Evolutionary conservation across 768 basidiomycete species (phyloP).

Genomic region (Tricholoma sp.): DNA sequence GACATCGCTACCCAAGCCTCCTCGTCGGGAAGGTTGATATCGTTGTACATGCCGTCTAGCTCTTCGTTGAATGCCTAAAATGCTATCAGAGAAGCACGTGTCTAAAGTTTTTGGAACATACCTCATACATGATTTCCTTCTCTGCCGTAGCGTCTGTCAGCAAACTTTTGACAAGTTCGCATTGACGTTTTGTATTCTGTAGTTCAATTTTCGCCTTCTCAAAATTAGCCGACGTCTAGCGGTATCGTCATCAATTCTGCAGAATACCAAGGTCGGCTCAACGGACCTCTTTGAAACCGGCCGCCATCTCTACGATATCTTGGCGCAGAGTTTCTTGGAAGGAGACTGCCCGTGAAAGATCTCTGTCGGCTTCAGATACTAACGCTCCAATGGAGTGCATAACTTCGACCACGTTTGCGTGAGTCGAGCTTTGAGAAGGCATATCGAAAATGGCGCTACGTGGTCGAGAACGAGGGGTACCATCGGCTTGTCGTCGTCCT

Average conservation of each 20-base stretch:
- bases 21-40: slow-evolving; percentile 72
- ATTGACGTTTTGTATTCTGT: slow-evolving; percentile 64
- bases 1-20: slow-evolving; percentile 82
- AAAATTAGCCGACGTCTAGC: slow-evolving; percentile 56
- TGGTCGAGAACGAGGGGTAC: slow-evolving; percentile 43
- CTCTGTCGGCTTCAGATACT: slow-evolving; percentile 51
- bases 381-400: slow-evolving; percentile 48
- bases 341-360: slow-evolving; percentile 44
- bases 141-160: slow-evolving; percentile 75
- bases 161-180: slow-evolving; percentile 73
- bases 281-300: slow-evolving; percentile 56
- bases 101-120: slow-evolving; percentile 21
- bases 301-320: slow-evolving; percentile 43
- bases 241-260: neutral
- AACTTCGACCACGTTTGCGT: slow-evolving; percentile 29
- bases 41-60: slow-evolving; percentile 86
- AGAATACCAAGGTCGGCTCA: neutral
- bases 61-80: slow-evolving; percentile 89
- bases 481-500: slow-evolving; percentile 49
- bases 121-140: slow-evolving; percentile 93
- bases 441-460: slow-evolving; percentile 34
- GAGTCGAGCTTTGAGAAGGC: slow-evolving; percentile 18
- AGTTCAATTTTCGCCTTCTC: slow-evolving; percentile 61
- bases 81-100: neutral
- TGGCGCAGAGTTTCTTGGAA: slow-evolving; percentile 52